A percentile compares a stretch with the other conserved stretches of the same genome.
Conservation (phyloP, 139 green algal species). For the Zygnema cylindricum region DNA sequence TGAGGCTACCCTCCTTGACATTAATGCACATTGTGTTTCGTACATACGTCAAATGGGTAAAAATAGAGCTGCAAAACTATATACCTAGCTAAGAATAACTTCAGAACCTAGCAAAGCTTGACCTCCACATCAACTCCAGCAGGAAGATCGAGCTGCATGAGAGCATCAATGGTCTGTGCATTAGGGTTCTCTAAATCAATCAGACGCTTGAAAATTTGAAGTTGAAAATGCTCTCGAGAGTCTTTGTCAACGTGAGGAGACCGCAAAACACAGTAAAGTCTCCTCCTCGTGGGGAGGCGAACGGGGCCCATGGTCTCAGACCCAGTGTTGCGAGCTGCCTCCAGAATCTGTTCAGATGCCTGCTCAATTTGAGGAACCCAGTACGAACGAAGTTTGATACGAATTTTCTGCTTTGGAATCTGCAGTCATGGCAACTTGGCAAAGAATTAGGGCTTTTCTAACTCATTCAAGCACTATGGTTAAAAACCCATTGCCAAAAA, state of each 20-base stretch:
- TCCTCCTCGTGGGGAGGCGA: conserved; percentile 74
- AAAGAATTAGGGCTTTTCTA: no score
- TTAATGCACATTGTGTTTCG: no score
- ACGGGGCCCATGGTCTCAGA: conserved; percentile 78
- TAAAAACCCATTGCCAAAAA: no score
- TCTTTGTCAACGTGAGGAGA: conserved; percentile 92
- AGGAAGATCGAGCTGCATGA: conserved; percentile 85
- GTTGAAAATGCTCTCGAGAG: conserved; percentile 86
- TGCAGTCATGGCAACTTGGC: no score
- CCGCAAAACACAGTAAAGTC: conserved; percentile 75
- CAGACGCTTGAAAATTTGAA: conserved; percentile 78
- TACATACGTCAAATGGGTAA: no score
- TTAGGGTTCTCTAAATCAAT: conserved; percentile 80
- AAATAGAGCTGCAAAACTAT: no score
- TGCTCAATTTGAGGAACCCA: conserved; percentile 70
- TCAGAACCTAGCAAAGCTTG: conserved; percentile 50
- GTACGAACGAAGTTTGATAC: conserved; percentile 83
- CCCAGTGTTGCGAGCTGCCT: conserved; percentile 74
- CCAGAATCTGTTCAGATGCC: conserved; percentile 72
- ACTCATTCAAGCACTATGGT: no score
- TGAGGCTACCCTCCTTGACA: no score
- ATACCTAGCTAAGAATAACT: background rate
- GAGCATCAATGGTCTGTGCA: conserved; percentile 77
- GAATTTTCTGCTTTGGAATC: conserved; percentile 66
- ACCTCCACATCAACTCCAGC: conserved; percentile 83